Conservation (phyloP, 2,329 filamentous ascomycete genomes). For the Orbilia javanica region DNA sequence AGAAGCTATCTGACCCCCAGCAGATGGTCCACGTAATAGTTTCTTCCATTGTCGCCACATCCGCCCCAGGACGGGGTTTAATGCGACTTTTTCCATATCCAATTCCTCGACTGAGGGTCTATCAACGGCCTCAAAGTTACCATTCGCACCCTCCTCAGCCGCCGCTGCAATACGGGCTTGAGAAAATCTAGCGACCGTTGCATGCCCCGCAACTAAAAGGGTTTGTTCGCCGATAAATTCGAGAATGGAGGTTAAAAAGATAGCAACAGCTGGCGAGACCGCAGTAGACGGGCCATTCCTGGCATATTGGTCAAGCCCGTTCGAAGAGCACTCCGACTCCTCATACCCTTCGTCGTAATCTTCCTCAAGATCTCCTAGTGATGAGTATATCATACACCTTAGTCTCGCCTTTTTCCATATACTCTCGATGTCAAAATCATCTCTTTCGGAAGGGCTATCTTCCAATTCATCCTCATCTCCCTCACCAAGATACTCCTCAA, state of each 20-base stretch:
- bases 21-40: conserved; percentile 70
- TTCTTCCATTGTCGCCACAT: conserved; percentile 98
- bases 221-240: conserved; percentile 95
- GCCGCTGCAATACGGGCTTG: conserved; percentile 67
- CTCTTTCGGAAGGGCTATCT: conserved; percentile 64
- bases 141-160: conserved; percentile 72
- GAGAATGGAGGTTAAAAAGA: conserved; percentile 93
- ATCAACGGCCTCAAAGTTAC: conserved; percentile 71
- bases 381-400: conserved; percentile 98
- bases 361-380: conserved; percentile 95
- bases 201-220: conserved; percentile 86
- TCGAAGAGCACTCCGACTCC: conserved; percentile 79
- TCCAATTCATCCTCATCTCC: conserved; percentile 77
- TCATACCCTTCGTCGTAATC: conserved; percentile 94
- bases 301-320: conserved; percentile 69
- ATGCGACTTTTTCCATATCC: conserved; percentile 91
- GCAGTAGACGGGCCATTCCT: conserved; percentile 65
- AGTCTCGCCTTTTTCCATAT: conserved; percentile 94
- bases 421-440: conserved; percentile 88
- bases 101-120: conserved; percentile 86
- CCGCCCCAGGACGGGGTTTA: conserved; percentile 87
- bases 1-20: conserved; percentile 52
- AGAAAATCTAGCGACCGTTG: conserved; percentile 78
- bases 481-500: conserved; percentile 86
- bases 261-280: conserved; percentile 90